Evolutionary conservation across 257 asterid genomes (phyloP).

Genomic region (Salvia splendens): DNA sequence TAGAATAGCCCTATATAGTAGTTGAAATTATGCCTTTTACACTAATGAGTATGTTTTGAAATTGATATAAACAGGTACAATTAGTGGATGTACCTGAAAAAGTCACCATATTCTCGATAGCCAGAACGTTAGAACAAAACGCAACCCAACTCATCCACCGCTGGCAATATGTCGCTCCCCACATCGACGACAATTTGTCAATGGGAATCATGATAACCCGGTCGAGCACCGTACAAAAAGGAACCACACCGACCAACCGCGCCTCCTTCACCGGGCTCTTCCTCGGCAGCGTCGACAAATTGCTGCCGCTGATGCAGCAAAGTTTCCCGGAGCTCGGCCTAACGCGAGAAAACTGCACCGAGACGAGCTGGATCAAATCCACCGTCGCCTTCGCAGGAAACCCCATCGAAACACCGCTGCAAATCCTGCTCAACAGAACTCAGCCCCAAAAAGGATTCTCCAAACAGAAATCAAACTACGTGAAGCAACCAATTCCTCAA

Average conservation of each 20-base stretch:
- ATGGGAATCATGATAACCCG: background rate
- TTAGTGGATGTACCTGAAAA: background rate
- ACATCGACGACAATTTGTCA: background rate
- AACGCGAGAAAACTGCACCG: conserved; percentile 35
- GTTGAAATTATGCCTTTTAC: too few species aligned
- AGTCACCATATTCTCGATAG: background rate
- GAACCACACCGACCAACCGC: background rate
- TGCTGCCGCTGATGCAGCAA: conserved; percentile 31
- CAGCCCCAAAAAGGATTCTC: too few species aligned
- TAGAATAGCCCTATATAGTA: too few species aligned
- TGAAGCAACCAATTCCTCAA: conserved; percentile 25
- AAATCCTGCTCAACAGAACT: background rate
- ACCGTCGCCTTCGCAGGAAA: background rate
- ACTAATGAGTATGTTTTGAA: too few species aligned
- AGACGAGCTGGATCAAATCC: conserved; percentile 43
- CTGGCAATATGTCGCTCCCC: conserved; percentile 18
- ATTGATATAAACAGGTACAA: background rate
- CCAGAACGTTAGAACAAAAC: conserved; percentile 33
- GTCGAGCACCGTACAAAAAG: too few species aligned
- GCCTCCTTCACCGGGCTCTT: background rate
- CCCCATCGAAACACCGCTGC: background rate
- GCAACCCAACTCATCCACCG: conserved; percentile 1
- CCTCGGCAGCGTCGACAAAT: conserved; percentile 32
- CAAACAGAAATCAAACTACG: conserved; percentile 23
- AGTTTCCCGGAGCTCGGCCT: conserved; percentile 44